Evolutionary conservation across 495 filamentous ascomycete genomes (phyloP).

Genomic region (Tuber microsphaerosporum): DNA sequence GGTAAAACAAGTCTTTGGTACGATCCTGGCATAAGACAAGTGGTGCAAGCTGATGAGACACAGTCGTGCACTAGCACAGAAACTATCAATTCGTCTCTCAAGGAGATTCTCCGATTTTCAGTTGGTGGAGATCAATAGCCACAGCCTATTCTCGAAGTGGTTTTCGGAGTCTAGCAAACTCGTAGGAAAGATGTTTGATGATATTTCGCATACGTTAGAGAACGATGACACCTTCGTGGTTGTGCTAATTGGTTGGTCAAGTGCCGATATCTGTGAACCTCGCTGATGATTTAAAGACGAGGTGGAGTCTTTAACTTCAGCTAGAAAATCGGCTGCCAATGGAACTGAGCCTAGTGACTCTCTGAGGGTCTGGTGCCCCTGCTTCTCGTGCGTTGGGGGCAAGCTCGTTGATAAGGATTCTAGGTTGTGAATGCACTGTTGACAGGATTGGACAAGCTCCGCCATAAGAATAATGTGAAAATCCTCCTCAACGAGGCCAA

Average conservation of each 20-base stretch:
- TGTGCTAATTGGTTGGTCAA: slow-evolving; percentile 46
- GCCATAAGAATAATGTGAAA: slow-evolving; percentile 36
- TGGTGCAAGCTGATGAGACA: background rate
- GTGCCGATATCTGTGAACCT: background rate
- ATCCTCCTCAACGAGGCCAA: background rate
- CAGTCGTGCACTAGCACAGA: slow-evolving; percentile 51
- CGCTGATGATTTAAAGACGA: slow-evolving; percentile 44
- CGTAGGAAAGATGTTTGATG: slow-evolving; percentile 49
- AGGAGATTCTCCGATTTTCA: slow-evolving; percentile 45
- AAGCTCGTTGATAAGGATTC: background rate
- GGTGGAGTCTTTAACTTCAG: slow-evolving; percentile 50
- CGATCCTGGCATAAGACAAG: background rate
- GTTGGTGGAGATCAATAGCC: slow-evolving; percentile 51
- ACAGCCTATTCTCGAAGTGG: slow-evolving; percentile 50
- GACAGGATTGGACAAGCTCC: slow-evolving; percentile 44
- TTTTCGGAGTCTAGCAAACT: slow-evolving; percentile 55
- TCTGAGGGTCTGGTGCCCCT: slow-evolving; percentile 43
- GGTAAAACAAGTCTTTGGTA: slow-evolving; percentile 38
- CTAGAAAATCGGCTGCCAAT: slow-evolving; percentile 45
- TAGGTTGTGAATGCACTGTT: slow-evolving; percentile 40
- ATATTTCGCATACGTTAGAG: slow-evolving; percentile 45
- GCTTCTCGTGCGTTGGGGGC: background rate
- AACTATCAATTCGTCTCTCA: slow-evolving; percentile 52
- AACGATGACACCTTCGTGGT: slow-evolving; percentile 48
- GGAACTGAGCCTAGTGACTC: slow-evolving; percentile 49